These are phyloP conservation scores for Starmerella stigmatis DNA, from an alignment of 805 yeast species.

Conservation along the genomic window DNA sequence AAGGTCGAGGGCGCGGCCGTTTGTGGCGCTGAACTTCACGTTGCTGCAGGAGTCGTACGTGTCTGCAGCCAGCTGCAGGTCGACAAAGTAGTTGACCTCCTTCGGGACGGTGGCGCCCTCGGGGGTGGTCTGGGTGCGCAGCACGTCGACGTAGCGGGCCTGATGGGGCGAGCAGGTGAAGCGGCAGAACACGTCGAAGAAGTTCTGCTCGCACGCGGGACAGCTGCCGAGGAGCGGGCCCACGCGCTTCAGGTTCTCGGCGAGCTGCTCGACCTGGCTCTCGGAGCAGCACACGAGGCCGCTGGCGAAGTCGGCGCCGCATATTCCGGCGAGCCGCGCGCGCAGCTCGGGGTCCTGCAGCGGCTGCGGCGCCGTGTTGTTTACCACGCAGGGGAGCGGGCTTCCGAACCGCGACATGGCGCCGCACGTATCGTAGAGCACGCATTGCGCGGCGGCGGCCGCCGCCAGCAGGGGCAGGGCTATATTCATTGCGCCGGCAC, in stretches of 20 bases:
- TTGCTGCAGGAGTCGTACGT: slow-evolving; percentile 79
- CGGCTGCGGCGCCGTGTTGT: slow-evolving; percentile 38
- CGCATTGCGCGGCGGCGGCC: slow-evolving; percentile 23
- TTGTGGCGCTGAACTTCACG: slow-evolving; percentile 86
- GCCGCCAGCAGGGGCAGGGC: background rate
- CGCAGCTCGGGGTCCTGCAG: slow-evolving; percentile 39
- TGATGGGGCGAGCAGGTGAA: slow-evolving; percentile 88
- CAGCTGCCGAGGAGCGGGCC: slow-evolving; percentile 77
- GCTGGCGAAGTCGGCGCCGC: slow-evolving; percentile 53
- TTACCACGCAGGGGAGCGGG: slow-evolving; percentile 62
- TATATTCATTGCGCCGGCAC: background rate
- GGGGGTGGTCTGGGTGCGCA: slow-evolving; percentile 40
- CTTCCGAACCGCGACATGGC: slow-evolving; percentile 68
- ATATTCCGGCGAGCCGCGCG: slow-evolving; percentile 42
- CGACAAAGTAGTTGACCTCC: slow-evolving; percentile 56
- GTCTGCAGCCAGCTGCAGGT: slow-evolving; percentile 46
- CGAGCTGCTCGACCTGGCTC: slow-evolving; percentile 46
- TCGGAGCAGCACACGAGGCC: slow-evolving; percentile 58
- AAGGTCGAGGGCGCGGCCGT: slow-evolving; percentile 92
- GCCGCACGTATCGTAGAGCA: slow-evolving; percentile 48
- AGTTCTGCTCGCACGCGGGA: slow-evolving; percentile 86
- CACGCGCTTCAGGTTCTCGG: slow-evolving; percentile 56
- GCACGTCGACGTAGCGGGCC: slow-evolving; percentile 59
- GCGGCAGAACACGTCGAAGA: slow-evolving; percentile 66
- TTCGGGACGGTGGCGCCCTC: slow-evolving; percentile 52